Conservation (phyloP, 306 rosid species). For the Castanea mollissima region DNA sequence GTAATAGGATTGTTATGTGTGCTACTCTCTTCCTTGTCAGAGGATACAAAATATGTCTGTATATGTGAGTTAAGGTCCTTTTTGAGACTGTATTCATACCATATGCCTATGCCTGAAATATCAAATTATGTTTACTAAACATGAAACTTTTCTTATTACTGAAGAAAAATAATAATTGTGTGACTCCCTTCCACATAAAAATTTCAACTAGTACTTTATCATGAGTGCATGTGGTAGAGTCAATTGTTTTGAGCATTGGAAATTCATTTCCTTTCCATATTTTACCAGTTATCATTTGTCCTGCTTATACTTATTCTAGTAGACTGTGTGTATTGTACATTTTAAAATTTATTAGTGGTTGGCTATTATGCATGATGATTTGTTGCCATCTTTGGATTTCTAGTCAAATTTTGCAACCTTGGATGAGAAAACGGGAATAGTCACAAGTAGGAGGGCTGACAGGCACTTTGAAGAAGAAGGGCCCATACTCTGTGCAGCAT, state of each 20-base stretch:
- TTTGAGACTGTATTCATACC: not conserved
- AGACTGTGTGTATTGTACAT: not conserved
- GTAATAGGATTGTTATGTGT: not conserved
- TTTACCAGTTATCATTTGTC: not conserved
- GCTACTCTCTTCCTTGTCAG: not conserved
- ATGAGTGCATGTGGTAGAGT: not conserved
- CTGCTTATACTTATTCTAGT: not conserved
- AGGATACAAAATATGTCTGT: not conserved
- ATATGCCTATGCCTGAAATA: not conserved
- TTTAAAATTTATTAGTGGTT: slow-evolving; percentile 5
- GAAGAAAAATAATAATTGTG: too few relatives aligned
- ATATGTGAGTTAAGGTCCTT: not conserved
- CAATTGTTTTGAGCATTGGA: not conserved
- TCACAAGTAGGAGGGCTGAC: slow-evolving; percentile 88
- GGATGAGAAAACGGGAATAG: slow-evolving; percentile 80
- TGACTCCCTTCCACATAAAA: too few relatives aligned
- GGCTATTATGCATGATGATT: slow-evolving; percentile 14
- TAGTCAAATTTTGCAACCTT: slow-evolving; percentile 94
- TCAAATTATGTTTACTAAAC: not conserved
- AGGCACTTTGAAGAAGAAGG: slow-evolving; percentile 98
- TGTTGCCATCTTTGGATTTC: slow-evolving; percentile 18
- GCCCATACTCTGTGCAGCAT: slow-evolving; percentile 82
- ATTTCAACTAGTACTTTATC: not conserved
- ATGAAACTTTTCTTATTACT: not conserved
- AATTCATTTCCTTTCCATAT: not conserved